Conservation (phyloP, 208 protist species). For the Borovskyia barvae region DNA sequence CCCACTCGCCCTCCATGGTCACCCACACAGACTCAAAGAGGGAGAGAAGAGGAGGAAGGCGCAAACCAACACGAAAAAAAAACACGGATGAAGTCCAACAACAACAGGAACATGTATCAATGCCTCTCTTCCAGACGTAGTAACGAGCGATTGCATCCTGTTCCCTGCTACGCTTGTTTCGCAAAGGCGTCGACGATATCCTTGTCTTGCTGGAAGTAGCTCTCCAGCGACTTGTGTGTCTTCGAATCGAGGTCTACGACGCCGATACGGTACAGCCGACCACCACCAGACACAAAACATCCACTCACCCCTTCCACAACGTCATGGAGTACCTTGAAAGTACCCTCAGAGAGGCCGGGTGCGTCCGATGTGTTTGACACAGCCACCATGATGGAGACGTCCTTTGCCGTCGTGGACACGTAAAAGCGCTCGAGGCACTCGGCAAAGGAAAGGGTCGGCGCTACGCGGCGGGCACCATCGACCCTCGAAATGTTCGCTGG, state of each 20-base stretch:
- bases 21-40: too few relatives aligned
- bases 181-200: constrained; percentile 45
- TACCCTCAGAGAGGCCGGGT: not conserved
- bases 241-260: constrained; percentile 78
- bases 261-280: constrained; percentile 46
- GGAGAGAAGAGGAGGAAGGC: too few relatives aligned
- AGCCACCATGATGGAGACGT: constrained; percentile 63
- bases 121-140: too few relatives aligned
- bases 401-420: constrained; percentile 63
- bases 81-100: not conserved
- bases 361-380: constrained; percentile 20
- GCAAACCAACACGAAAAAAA: not conserved
- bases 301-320: constrained; percentile 10
- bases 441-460: constrained; percentile 29
- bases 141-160: too few relatives aligned
- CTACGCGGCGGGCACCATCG: not conserved
- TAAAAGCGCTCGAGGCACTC: constrained; percentile 66
- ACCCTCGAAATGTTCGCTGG: not conserved
- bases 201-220: constrained; percentile 59
- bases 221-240: constrained; percentile 51
- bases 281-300: constrained; percentile 17
- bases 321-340: not conserved
- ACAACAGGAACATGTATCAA: not conserved
- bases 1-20: too few relatives aligned
- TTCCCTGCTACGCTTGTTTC: not conserved